phyloP scores from a whole-genome alignment of 257 asterid genomes.

The Jacaranda copaia region DNA sequence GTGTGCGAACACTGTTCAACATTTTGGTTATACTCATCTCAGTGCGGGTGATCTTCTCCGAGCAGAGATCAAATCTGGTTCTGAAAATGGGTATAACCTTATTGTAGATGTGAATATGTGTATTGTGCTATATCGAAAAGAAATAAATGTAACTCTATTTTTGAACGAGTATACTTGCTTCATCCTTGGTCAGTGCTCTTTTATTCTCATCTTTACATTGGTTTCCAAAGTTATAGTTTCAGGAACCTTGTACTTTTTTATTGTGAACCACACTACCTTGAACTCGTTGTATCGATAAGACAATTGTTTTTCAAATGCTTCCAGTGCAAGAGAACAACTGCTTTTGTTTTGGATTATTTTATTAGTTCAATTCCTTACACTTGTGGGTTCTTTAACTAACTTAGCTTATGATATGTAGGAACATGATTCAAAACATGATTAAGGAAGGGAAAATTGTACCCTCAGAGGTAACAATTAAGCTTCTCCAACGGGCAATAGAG shows the following conservation, averaged over 20 bases:
- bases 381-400: background rate
- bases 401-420: conserved; percentile 51
- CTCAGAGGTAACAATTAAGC: conserved; percentile 85
- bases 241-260: background rate
- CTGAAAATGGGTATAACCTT: conserved; percentile 57
- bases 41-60: conserved; percentile 99
- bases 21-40: conserved; percentile 88
- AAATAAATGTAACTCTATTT: background rate
- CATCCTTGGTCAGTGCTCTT: conserved; percentile 24
- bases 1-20: conserved; percentile 81
- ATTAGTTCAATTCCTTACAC: background rate
- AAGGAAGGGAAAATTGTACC: conserved; percentile 94
- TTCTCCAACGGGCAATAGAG: conserved; percentile 74
- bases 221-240: background rate
- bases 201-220: conserved; percentile 3
- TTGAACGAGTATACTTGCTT: conserved; percentile 29
- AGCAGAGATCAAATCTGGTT: conserved; percentile 80
- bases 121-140: background rate
- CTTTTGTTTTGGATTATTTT: conserved; percentile 1
- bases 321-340: background rate
- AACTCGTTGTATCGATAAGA: background rate
- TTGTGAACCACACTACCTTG: background rate
- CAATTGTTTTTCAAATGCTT: conserved; percentile 11
- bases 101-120: background rate
- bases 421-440: conserved; percentile 84